These are phyloP conservation scores for Lasiosphaeris hirsuta DNA, from an alignment of 495 filamentous ascomycete species.

Conservation along the genomic window DNA sequence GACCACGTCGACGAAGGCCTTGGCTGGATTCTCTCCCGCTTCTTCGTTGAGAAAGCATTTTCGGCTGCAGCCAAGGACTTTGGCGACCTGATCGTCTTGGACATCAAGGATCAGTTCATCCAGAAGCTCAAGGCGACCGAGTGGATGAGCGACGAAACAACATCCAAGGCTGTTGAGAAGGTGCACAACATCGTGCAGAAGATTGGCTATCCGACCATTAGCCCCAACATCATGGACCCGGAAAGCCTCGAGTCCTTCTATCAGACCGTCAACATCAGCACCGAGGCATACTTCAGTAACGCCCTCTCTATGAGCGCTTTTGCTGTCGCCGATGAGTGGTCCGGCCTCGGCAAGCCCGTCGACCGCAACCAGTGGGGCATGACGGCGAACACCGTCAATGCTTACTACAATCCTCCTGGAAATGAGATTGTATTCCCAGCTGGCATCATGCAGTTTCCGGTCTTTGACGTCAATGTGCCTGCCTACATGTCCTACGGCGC, in stretches of 20 bases:
- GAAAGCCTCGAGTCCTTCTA: constrained; percentile 58
- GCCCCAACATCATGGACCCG: constrained; percentile 61
- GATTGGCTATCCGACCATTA: constrained; percentile 68
- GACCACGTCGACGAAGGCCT: constrained; percentile 53
- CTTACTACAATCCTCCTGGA: constrained; percentile 34
- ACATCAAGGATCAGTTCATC: background rate
- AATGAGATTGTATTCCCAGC: constrained; percentile 62
- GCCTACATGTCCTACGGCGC: constrained; percentile 67
- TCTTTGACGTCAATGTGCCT: constrained; percentile 59
- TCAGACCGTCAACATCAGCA: constrained; percentile 45
- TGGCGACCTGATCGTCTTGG: constrained; percentile 59
- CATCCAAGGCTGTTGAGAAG: constrained; percentile 62
- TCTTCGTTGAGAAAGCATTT: constrained; percentile 41
- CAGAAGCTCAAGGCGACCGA: constrained; percentile 56
- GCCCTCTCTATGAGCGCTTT: constrained; percentile 50
- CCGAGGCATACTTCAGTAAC: constrained; percentile 60
- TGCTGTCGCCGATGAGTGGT: constrained; percentile 49
- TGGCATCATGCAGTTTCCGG: constrained; percentile 70
- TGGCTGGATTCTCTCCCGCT: constrained; percentile 58
- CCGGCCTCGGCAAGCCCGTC: constrained; percentile 57
- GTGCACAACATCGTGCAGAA: constrained; percentile 70
- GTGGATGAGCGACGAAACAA: constrained; percentile 69
- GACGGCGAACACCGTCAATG: constrained; percentile 3
- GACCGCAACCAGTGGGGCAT: constrained; percentile 60
- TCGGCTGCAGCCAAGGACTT: constrained; percentile 15